Evolutionary conservation across 1,284 basidiomycete genomes (phyloP).

Genomic region (Coniophora puteana): DNA sequence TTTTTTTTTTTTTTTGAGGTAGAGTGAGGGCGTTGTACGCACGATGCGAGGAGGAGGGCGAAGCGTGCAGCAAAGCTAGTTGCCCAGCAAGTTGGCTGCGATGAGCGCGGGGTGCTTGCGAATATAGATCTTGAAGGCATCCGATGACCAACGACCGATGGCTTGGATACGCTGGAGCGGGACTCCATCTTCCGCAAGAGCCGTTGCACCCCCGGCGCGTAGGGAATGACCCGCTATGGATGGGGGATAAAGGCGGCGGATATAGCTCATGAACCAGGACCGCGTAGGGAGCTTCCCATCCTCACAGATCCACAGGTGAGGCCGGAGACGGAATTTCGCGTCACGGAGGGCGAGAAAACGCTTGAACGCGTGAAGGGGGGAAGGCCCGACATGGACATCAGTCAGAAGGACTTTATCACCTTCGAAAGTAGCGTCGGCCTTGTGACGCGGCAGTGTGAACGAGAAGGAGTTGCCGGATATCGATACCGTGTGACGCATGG

Average conservation of each 20-base stretch:
- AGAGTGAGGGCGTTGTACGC: too few relatives aligned
- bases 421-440: not conserved
- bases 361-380: not conserved
- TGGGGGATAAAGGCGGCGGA: slow-evolving; percentile 1
- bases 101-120: slow-evolving; percentile 18
- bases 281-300: slow-evolving; percentile 4
- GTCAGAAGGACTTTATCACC: not conserved
- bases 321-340: not conserved
- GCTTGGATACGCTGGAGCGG: slow-evolving; percentile 19
- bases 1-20: too few relatives aligned
- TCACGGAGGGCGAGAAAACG: not conserved
- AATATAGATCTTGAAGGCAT: slow-evolving; percentile 22
- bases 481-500: not conserved
- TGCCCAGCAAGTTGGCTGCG: too few relatives aligned
- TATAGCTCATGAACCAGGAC: slow-evolving; percentile 4
- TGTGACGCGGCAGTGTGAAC: not conserved
- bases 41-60: too few relatives aligned
- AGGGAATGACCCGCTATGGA: slow-evolving; percentile 15
- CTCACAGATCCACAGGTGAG: slow-evolving; percentile 6
- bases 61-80: too few relatives aligned
- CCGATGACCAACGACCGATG: slow-evolving; percentile 19
- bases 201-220: slow-evolving; percentile 18
- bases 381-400: not conserved
- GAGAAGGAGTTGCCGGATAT: not conserved
- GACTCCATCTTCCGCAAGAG: slow-evolving; percentile 14